Evolutionary conservation across 1,284 basidiomycete genomes (phyloP), one percentile per base, ranked within the genome.

Genomic region (Apiotrichum sp.): DNA sequence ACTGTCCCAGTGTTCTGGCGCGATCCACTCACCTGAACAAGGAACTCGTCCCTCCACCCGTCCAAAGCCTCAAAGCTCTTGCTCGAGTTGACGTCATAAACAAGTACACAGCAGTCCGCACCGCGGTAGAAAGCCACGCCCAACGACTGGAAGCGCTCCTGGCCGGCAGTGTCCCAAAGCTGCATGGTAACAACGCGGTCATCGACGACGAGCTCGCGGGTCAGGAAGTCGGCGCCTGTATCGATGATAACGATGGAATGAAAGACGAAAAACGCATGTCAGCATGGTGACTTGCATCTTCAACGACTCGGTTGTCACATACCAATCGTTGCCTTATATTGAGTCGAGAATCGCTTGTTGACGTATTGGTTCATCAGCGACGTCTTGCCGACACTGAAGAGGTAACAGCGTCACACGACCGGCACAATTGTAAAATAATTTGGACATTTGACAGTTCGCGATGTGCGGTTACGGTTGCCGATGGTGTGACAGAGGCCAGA

Each of bases 281-380:
- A 49, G 41, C 22, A 43, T 13, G 14, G 32, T 31, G 13, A 9
- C 36, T 13, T 8, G 16, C 16, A 22, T 9, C 8, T 7, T 9
- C 5, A 31, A 36, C n/a, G 3, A 22, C 31, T 31, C 14, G 34
- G 22, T 36, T n/a, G 22, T 22, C 22, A 70, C 70, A 47, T 86
- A 65, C 89, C 90, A 73, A 95, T 93, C 61, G 92, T 96, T 10
- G 93, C 93, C 81, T 98, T 98, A 84, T 99, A 98, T 78, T 98
- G 95, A 77, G 95, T 97, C 71, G 89, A 95, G 80, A 98, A 99
- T 64, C 96, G 88, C 79, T 98, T 98, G 86, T 98, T 98, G 69
- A 99, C 96, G 81, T 98, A 98, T 81, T 98, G 96, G 81, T 98
- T 98, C 96, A 99, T 99, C 69, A 99, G 85, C 43, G 95, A 98